phyloP scores from a whole-genome alignment of 2,329 filamentous ascomycete species.

The Pseudocercospora eumusae region DNA sequence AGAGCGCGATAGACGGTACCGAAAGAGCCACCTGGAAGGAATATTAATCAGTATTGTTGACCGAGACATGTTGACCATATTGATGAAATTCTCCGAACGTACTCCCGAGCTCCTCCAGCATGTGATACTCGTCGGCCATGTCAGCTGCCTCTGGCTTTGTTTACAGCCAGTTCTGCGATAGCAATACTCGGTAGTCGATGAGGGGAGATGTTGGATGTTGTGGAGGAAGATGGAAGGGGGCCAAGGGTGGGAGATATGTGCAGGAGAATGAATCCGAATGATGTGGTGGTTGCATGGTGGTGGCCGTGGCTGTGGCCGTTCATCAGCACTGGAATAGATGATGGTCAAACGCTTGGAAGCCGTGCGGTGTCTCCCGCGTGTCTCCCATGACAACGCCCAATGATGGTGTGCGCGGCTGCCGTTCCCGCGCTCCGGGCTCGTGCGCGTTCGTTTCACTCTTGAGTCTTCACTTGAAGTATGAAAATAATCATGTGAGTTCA shows the following conservation, averaged over 20 bases:
- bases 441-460: constrained; percentile 10
- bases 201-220: background rate
- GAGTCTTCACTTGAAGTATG: too few relatives aligned
- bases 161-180: constrained; percentile 19
- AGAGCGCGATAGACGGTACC: constrained; percentile 97
- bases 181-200: constrained; percentile 20
- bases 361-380: background rate
- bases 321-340: background rate
- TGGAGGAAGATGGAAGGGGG: background rate
- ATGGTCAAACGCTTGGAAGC: constrained; percentile 5
- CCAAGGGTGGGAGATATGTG: constrained; percentile 1
- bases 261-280: too few relatives aligned
- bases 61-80: constrained; percentile 47
- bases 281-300: constrained; percentile 1
- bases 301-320: background rate
- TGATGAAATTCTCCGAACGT: constrained; percentile 10
- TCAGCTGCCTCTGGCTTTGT: constrained; percentile 17
- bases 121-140: constrained; percentile 85
- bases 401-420: background rate
- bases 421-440: background rate
- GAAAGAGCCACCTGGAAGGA: constrained; percentile 77
- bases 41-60: constrained; percentile 13
- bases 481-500: too few relatives aligned
- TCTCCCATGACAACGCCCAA: background rate
- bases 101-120: constrained; percentile 96